Conservation (phyloP, 345 rosid genomes). For the Erodium maritimum region DNA sequence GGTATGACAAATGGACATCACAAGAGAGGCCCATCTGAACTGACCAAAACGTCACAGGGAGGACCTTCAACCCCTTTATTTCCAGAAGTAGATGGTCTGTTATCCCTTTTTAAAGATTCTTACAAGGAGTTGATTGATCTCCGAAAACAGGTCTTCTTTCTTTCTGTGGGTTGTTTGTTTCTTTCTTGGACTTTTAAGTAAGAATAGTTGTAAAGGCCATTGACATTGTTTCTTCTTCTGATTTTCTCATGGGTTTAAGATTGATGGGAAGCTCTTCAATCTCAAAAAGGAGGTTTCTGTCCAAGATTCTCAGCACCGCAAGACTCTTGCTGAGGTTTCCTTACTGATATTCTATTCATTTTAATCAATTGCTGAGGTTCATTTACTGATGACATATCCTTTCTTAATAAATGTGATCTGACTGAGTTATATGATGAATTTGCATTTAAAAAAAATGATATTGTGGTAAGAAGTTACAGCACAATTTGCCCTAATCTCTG, state of each 20-base stretch:
- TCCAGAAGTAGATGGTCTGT: slow-evolving; percentile 87
- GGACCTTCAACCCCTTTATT: slow-evolving; percentile 58
- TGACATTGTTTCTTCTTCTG: neutral
- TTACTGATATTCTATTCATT: slow-evolving; percentile 1
- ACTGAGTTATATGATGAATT: neutral
- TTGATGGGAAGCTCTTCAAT: slow-evolving; percentile 78
- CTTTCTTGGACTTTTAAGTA: neutral
- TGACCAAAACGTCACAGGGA: slow-evolving; percentile 31
- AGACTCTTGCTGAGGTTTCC: slow-evolving; percentile 85
- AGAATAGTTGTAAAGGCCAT: neutral
- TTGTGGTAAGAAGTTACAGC: neutral
- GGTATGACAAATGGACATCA: slow-evolving; percentile 49
- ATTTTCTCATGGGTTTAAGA: slow-evolving; percentile 32
- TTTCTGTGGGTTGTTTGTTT: neutral
- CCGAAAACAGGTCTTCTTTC: slow-evolving; percentile 51
- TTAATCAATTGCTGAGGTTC: neutral
- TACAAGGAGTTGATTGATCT: slow-evolving; percentile 85
- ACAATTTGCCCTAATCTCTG: neutral
- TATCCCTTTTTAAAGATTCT: slow-evolving; percentile 79
- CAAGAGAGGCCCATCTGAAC: slow-evolving; percentile 44
- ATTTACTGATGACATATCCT: too few species aligned
- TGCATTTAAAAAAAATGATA: neutral
- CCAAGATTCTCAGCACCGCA: slow-evolving; percentile 90
- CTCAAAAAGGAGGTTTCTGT: slow-evolving; percentile 84
- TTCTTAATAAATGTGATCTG: neutral